Percentiles rank a stretch among this genome's conserved stretches.
Evolutionary conservation across 2,329 filamentous ascomycete species (phyloP).

Genomic region (Hypoxylon sp.): DNA sequence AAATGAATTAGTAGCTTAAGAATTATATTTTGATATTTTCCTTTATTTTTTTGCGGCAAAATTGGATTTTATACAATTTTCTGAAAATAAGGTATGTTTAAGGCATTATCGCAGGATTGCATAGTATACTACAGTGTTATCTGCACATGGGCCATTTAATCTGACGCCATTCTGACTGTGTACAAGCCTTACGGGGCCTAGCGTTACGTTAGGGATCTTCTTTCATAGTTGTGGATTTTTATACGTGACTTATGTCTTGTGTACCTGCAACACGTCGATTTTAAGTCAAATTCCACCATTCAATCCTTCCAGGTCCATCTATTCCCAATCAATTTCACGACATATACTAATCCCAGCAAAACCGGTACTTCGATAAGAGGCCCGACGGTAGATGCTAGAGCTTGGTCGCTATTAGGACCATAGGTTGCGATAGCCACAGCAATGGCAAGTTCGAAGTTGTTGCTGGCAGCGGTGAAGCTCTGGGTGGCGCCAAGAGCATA

Average conservation of each 20-base stretch:
- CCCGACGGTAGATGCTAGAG: slow-evolving; percentile 85
- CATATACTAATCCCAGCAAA: slow-evolving; percentile 81
- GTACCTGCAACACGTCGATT: no score
- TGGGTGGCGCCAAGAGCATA: slow-evolving; percentile 81
- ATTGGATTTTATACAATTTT: no score
- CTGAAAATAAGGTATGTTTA: no score
- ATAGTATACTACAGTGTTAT: no score
- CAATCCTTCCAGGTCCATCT: slow-evolving; percentile 68
- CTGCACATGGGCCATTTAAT: no score
- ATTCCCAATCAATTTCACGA: slow-evolving; percentile 71
- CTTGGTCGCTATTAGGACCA: slow-evolving; percentile 83
- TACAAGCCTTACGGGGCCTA: neutral
- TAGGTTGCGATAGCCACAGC: slow-evolving; percentile 88
- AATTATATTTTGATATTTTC: no score
- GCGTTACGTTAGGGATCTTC: slow-evolving; percentile 5
- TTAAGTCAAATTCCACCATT: slow-evolving; percentile 11
- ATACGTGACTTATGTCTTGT: neutral
- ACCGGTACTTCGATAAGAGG: slow-evolving; percentile 91
- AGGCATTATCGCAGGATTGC: no score
- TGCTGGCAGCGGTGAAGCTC: slow-evolving; percentile 90
- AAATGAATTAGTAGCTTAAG: no score
- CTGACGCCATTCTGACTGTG: no score
- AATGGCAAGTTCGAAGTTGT: slow-evolving; percentile 94
- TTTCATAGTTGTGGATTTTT: neutral
- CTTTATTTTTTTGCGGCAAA: no score